A percentile compares a stretch with the other conserved stretches of the same genome.
Evolutionary conservation across 352 stramenopile species (phyloP).

Genomic region (Salisapilia sapeloensis): DNA sequence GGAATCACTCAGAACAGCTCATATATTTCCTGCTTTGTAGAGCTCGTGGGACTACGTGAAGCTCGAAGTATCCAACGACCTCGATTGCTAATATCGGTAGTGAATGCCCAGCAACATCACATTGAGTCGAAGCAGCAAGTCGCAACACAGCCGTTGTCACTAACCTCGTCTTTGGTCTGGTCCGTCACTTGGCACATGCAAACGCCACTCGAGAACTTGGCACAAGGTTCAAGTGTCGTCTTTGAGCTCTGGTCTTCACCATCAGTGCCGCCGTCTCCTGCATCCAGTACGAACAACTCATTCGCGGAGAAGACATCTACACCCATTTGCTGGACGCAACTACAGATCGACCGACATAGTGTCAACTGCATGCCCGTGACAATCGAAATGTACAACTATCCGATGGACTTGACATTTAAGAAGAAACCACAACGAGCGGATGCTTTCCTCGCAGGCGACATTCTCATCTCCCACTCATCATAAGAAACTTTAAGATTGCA

Average conservation of each 20-base stretch:
- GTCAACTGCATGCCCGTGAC: constrained; percentile 49
- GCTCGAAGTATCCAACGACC: constrained; percentile 31
- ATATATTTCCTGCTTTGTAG: constrained; percentile 69
- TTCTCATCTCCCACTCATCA: constrained; percentile 59
- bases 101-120: constrained; percentile 40
- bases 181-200: constrained; percentile 88
- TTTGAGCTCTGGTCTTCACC: constrained; percentile 43
- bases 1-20: constrained; percentile 59
- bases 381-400: constrained; percentile 74
- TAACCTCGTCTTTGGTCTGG: constrained; percentile 50
- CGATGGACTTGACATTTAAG: constrained; percentile 57
- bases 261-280: constrained; percentile 4
- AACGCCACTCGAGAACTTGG: constrained; percentile 84
- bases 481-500: background rate
- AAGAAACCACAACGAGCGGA: constrained; percentile 49
- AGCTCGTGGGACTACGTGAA: constrained; percentile 42
- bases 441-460: constrained; percentile 55
- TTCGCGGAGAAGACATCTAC: constrained; percentile 22
- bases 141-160: constrained; percentile 37
- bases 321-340: constrained; percentile 69
- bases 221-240: constrained; percentile 46
- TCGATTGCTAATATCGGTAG: constrained; percentile 49
- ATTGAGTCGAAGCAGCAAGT: constrained; percentile 70
- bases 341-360: constrained; percentile 67
- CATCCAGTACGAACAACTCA: constrained; percentile 5